Base-by-base conservation (phyloP, 2,329 filamentous ascomycete genomes). In the Pseudogymnoascus sp. region DNA sequence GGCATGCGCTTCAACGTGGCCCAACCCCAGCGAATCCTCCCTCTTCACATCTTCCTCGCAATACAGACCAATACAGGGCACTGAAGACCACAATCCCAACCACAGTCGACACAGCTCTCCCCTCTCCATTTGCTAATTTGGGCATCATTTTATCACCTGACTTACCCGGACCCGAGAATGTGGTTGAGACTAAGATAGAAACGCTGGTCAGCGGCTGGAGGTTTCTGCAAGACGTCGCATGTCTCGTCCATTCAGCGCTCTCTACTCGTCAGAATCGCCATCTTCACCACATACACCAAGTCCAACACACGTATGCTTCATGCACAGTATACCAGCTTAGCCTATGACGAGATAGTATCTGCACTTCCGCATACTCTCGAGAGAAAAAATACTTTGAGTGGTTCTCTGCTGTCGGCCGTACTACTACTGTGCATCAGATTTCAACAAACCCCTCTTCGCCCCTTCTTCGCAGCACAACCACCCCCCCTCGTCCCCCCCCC, bases 131-230 rank as follows among this genome's bases (percentile, higher is more conserved):
- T 53, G 15, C 44, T 53, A 53, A 53, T 31, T 31, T 31, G 44
- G 23, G 44, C 23, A 53, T 29, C 44, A 53, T 53, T 53, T 53
- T 29, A 53, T 53, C 44, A 53, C 44, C 44, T 53, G 44, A 53
- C 44, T 53, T 53, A 53, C 44, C 44, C 44, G 44, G 44, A 53
- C 44, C 44, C 44, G 44, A 53, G 44, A 53, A 53, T 53, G 44
- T 53, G 44, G 44, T 53, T 53, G 44, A 53, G 44, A 31, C 44
- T 53, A 53, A 31, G 44, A 53, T 53, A 53, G 44, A 53, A 50
- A 53, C 44, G 23, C 44, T 53, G 44, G 29, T 53, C 44, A 53
- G 44, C 44, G 44, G 44, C 44, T 53, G 44, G 44, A 53, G 44
- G 44, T 53, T 53, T 31, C 44, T 53, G 23, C 44, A 53, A 53